Evolutionary conservation across 768 basidiomycete species (phyloP), one percentile per base, ranked within the genome.

Genomic region (Boletus fagicola): DNA sequence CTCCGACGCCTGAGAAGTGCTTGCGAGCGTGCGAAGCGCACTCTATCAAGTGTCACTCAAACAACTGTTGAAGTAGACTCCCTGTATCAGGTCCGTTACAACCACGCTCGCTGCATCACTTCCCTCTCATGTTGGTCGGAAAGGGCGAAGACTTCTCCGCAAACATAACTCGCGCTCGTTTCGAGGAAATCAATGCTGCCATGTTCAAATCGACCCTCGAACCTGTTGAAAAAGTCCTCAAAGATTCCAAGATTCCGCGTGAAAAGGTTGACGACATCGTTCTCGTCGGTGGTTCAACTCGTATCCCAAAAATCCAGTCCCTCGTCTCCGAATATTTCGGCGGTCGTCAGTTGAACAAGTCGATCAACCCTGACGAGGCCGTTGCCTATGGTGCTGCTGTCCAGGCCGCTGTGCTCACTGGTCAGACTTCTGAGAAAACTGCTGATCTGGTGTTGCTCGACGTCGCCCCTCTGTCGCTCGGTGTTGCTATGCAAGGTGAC

Each of bases 401-500:
- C 70, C 97, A 99, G 79, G 97, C 97, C 59, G 97, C 97, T 57
- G 91, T 99, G 71, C 92, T 99, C 62, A 97, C 97, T 65, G 94
- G 94, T 57, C 94, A 98, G 75, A 98, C 95, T 49, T 98, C 94
- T 36, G 97, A 99, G 66, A 96, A 98, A 82, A 99, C 97, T 58
- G 90, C 94, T 75, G 96, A 98, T 73, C 88, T 99, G 65, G 87
- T 99, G 69, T 86, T 99, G 67, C 94, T 99, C 68, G 97, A 99
- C 78, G 96, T 99, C 62, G 90, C 97, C 62, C 96, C 97, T 63
- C 84, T 99, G 57, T 98, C 95, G 61, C 90, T 99, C 68, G 96
- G 96, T 88, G 97, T 99, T 65, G 97, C 97, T 75, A 99, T 99
- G 97, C 97, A 99, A 77, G 97, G 97, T 71, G 97, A 99, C 74